Percentiles rank a stretch among this genome's conserved stretches.
phyloP scores from a whole-genome alignment of 2,329 filamentous ascomycete genomes.

The Diaporthe velutina region DNA sequence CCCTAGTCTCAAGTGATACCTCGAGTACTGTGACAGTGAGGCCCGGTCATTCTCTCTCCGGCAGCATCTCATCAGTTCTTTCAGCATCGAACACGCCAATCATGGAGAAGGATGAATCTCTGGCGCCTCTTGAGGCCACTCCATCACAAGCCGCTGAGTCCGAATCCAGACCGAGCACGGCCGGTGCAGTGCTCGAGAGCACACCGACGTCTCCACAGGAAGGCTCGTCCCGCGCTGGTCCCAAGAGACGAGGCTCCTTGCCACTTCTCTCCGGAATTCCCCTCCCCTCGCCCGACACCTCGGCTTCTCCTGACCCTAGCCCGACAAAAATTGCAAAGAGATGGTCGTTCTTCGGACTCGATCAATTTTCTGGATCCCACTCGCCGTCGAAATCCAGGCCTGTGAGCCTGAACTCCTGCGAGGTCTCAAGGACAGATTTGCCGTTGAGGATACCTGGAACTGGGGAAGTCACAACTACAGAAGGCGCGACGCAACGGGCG shows the following conservation, averaged over 20 bases:
- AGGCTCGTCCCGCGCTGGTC: conserved; percentile 50
- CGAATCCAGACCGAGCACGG: conserved; percentile 75
- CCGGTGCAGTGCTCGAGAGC: conserved; percentile 76
- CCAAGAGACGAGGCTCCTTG: conserved; percentile 70
- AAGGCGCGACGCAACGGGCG: conserved; percentile 44
- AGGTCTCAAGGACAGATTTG: conserved; percentile 48
- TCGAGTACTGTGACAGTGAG: conserved; percentile 81
- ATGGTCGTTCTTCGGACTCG: conserved; percentile 74
- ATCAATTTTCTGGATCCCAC: conserved; percentile 61
- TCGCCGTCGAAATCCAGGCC: conserved; percentile 63
- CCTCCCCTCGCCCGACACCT: conserved; percentile 50
- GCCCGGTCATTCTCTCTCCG: conserved; percentile 79
- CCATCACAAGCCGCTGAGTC: conserved; percentile 54
- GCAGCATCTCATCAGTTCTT: conserved; percentile 83
- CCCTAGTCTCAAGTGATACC: conserved; percentile 86
- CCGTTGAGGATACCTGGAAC: conserved; percentile 54
- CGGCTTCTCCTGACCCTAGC: conserved; percentile 56
- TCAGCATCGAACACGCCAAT: conserved; percentile 66
- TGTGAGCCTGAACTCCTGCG: conserved; percentile 61
- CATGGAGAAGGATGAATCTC: conserved; percentile 55
- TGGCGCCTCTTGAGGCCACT: conserved; percentile 52
- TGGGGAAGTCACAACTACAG: conserved; percentile 46
- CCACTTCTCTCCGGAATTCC: conserved; percentile 63
- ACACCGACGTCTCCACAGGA: conserved; percentile 51
- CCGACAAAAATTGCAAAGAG: conserved; percentile 67